Evolutionary conservation across 805 yeast species (phyloP), one percentile per base, ranked within the genome.

Genomic region (Ogataea methanolica): DNA sequence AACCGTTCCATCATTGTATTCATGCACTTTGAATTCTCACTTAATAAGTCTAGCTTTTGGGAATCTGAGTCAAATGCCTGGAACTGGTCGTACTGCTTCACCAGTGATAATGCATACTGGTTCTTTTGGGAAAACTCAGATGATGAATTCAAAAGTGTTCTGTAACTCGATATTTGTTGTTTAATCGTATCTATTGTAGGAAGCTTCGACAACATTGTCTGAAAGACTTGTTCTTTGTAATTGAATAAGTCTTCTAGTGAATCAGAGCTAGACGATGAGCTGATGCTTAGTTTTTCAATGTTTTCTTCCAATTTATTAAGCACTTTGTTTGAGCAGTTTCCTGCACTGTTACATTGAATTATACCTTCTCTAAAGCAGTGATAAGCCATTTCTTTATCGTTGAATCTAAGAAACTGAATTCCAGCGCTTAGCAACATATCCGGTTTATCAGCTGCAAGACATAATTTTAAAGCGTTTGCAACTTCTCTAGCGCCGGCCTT

Each of bases 401-500:
- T 48, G 29, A 51, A 51, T 29, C 52, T 45, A 38, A 43, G n/a
- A 29, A 55, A 52, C 11, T 45, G 37, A 38, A 50, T 50, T 3
- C 57, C 59, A 5, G 49, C 49, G 17, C 53, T 55, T 26, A 43
- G 47, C 31, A 55, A 45, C 23, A 48, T 34, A 17, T 39, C 37
- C 2, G 54, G 45, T 42, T 49, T 53, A 23, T 48, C 49, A 21
- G 47, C 33, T 12, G 51, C 42, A 1, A 53, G 49, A 12, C 52
- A 52, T 29, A 55, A 40, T 23, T 39, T 48, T 17, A 55, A 17
- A 7, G 50, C 50, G 33, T 53, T 55, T 14, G 52, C 52, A 19
- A 55, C 41, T 29, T 55, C 59, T 33, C 59, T 43, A 16, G 55
- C 44, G 17, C 51, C 59, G 15, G 57, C 57, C 15, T 41, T 47